phyloP scores from a whole-genome alignment of 768 basidiomycete genomes.

The Serendipita vermifera region DNA sequence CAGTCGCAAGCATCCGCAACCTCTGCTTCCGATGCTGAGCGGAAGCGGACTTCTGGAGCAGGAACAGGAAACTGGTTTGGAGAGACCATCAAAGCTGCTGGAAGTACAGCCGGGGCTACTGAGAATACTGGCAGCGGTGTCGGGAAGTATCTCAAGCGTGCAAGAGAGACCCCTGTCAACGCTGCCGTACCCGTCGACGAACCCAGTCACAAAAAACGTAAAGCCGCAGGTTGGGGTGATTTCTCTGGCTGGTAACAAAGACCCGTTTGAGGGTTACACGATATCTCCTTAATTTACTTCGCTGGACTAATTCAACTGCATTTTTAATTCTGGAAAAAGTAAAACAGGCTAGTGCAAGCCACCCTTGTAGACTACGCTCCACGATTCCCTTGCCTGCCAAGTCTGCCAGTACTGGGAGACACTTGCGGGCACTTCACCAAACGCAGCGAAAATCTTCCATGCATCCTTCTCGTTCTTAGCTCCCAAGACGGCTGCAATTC shows the following conservation, averaged over 20 bases:
- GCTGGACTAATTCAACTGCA: too few relatives aligned
- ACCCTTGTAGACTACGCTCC: constrained; percentile 24
- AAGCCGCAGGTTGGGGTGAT: constrained; percentile 1
- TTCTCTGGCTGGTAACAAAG: background rate
- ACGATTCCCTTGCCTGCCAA: constrained; percentile 35
- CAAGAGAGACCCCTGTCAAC: background rate
- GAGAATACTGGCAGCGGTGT: constrained; percentile 31
- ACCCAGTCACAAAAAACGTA: background rate
- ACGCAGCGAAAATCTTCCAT: constrained; percentile 25
- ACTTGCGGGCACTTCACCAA: constrained; percentile 26
- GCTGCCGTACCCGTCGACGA: background rate
- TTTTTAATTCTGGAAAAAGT: too few relatives aligned
- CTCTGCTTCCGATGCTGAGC: constrained; percentile 26
- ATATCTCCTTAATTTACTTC: too few relatives aligned
- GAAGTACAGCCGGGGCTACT: constrained; percentile 23
- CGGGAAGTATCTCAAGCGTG: constrained; percentile 59
- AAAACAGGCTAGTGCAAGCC: constrained; percentile 40
- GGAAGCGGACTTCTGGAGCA: constrained; percentile 35
- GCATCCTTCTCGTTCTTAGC: constrained; percentile 28
- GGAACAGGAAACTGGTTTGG: constrained; percentile 85
- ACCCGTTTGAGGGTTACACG: too few relatives aligned
- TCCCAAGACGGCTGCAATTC: constrained; percentile 30
- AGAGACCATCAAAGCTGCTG: constrained; percentile 51
- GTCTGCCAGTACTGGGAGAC: constrained; percentile 31
- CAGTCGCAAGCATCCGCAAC: constrained; percentile 29